Evolutionary conservation across 331 rosid species (phyloP).

Genomic region (Cydonia oblonga): DNA sequence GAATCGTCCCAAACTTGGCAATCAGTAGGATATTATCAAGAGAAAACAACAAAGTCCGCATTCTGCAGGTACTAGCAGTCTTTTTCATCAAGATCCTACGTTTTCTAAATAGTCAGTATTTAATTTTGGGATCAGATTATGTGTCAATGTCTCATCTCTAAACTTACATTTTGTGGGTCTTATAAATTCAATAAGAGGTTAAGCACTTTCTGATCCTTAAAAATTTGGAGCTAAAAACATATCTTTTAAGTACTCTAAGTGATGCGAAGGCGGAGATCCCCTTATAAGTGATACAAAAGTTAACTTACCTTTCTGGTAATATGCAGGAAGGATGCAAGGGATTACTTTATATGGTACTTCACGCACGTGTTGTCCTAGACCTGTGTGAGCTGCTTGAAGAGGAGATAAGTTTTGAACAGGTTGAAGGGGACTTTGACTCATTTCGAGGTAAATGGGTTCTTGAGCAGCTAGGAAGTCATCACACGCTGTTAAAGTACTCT

Average conservation of each 20-base stretch:
- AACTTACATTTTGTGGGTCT: background rate
- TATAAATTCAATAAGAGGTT: background rate
- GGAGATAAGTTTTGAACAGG: slow-evolving; percentile 86
- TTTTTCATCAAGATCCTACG: background rate
- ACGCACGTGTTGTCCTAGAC: slow-evolving; percentile 92
- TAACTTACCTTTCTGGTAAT: background rate
- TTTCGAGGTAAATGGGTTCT: slow-evolving; percentile 81
- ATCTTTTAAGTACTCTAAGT: background rate
- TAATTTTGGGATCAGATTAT: background rate
- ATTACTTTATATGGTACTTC: slow-evolving; percentile 92
- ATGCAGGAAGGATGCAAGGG: slow-evolving; percentile 97
- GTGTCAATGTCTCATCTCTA: background rate
- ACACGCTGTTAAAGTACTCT: slow-evolving; percentile 72
- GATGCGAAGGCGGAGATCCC: background rate
- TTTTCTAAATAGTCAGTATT: background rate
- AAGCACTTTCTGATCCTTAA: background rate
- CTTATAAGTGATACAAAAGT: background rate
- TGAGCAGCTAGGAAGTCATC: slow-evolving; percentile 95
- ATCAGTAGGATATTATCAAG: slow-evolving; percentile 81
- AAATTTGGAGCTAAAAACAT: background rate
- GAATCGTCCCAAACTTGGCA: slow-evolving; percentile 93
- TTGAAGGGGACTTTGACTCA: slow-evolving; percentile 91
- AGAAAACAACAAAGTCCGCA: slow-evolving; percentile 92
- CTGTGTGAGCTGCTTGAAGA: slow-evolving; percentile 67
- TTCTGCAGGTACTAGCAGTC: slow-evolving; percentile 64